Evolutionary conservation across 345 rosid species (phyloP).

Genomic region (Raphanus sativus): DNA sequence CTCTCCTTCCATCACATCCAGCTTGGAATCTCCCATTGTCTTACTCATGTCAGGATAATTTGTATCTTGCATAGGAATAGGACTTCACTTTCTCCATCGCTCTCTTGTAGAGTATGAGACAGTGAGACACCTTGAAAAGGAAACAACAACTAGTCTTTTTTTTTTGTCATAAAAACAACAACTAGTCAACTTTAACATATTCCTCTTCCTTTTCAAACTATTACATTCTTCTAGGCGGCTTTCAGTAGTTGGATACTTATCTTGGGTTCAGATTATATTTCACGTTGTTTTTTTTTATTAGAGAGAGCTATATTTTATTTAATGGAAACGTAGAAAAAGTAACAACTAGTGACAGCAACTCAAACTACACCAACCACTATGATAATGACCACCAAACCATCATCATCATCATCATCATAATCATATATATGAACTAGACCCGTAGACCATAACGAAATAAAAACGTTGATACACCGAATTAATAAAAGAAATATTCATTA

Average conservation of each 20-base stretch:
- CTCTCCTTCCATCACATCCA: too few species aligned
- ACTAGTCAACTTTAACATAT: background rate
- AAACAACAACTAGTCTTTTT: too few species aligned
- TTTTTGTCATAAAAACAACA: too few species aligned
- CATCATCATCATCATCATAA: background rate
- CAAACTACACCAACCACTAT: constrained; percentile 12
- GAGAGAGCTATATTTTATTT: background rate
- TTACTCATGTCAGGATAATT: too few species aligned
- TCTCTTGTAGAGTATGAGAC: background rate
- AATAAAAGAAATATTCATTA: background rate
- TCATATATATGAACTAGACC: constrained; percentile 9
- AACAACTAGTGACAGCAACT: background rate
- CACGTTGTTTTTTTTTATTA: background rate
- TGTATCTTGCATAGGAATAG: background rate
- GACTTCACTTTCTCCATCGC: background rate
- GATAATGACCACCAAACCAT: background rate
- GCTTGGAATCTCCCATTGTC: too few species aligned
- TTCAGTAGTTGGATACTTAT: background rate
- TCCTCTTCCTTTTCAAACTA: background rate
- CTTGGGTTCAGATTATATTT: background rate
- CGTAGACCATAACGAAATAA: background rate
- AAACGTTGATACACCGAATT: background rate
- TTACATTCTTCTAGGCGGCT: background rate
- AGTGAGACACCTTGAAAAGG: too few species aligned
- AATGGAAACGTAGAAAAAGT: background rate